These are phyloP conservation scores for Casuarina glauca DNA, from an alignment of 306 rosid species.

Conservation along the genomic window DNA sequence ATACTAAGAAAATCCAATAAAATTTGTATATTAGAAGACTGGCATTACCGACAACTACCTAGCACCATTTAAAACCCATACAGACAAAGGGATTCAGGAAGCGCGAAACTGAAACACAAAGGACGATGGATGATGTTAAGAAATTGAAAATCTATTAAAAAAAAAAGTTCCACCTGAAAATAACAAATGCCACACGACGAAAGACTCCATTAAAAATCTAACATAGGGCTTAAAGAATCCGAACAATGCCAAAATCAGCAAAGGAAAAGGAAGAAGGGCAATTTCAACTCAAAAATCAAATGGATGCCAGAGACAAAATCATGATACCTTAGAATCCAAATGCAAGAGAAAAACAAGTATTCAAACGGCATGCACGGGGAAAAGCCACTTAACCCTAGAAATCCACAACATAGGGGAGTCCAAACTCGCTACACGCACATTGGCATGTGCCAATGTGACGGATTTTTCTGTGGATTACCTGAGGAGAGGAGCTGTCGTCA, in stretches of 20 bases:
- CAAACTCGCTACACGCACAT: neutral
- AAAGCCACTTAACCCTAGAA: constrained; percentile 27
- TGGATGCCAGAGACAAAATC: neutral
- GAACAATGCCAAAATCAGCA: neutral
- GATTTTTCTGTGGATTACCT: constrained; percentile 32
- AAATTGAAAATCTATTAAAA: neutral
- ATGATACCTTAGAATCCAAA: neutral
- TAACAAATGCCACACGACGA: no score
- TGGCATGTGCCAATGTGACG: neutral
- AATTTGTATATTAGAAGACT: neutral
- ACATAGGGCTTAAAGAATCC: neutral
- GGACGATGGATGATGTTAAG: neutral
- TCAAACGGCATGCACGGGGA: constrained; percentile 13
- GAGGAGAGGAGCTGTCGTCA: constrained; percentile 51
- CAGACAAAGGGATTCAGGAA: neutral
- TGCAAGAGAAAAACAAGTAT: neutral
- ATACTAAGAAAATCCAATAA: neutral
- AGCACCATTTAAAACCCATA: neutral
- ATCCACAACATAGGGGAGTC: neutral
- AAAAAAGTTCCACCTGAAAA: no score
- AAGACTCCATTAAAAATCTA: no score
- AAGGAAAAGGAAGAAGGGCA: neutral
- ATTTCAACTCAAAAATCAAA: neutral
- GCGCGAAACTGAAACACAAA: neutral
- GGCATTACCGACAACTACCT: neutral